A percentile compares a stretch with the other conserved stretches of the same genome.
These are phyloP conservation scores for Globisporangium okanoganense DNA, from an alignment of 352 stramenopile genomes.

Conservation along the genomic window DNA sequence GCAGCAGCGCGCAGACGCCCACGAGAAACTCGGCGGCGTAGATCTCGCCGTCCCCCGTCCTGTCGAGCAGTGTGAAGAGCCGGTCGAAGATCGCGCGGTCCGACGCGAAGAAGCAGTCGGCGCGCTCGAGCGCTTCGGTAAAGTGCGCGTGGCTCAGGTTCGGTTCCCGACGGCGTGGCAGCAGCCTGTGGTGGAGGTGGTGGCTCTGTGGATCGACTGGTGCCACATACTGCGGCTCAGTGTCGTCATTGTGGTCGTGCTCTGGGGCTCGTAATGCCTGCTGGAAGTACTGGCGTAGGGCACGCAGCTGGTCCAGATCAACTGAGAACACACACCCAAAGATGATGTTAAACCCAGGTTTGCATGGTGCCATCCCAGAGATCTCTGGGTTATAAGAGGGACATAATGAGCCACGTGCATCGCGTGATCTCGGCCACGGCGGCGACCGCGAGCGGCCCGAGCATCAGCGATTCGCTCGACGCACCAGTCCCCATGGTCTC, in stretches of 20 bases:
- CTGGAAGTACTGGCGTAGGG: background rate
- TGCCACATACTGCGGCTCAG: too few species aligned
- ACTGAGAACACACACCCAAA: slow-evolving; percentile 18
- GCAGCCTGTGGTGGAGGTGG: background rate
- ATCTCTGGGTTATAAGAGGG: background rate
- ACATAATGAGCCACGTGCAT: slow-evolving; percentile 23
- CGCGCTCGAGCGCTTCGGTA: slow-evolving; percentile 31
- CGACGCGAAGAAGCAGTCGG: slow-evolving; percentile 31
- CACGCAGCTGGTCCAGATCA: slow-evolving; percentile 8
- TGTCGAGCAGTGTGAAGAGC: slow-evolving; percentile 60
- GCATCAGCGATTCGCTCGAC: slow-evolving; percentile 22
- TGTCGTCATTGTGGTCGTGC: too few species aligned
- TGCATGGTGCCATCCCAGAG: background rate
- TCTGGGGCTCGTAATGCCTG: background rate
- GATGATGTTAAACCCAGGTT: background rate
- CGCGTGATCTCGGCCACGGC: slow-evolving; percentile 57
- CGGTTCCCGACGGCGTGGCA: slow-evolving; percentile 16
- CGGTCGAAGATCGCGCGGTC: slow-evolving; percentile 51
- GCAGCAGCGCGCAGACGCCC: slow-evolving; percentile 34
- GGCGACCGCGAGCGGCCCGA: slow-evolving; percentile 40
- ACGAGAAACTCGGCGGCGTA: slow-evolving; percentile 42
- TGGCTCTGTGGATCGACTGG: background rate
- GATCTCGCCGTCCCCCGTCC: slow-evolving; percentile 50
- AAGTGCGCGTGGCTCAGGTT: slow-evolving; percentile 38
- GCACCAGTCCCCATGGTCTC: slow-evolving; percentile 24